phyloP scores from a whole-genome alignment of 1,284 basidiomycete genomes.

The Cutaneotrichosporon curvatum region DNA sequence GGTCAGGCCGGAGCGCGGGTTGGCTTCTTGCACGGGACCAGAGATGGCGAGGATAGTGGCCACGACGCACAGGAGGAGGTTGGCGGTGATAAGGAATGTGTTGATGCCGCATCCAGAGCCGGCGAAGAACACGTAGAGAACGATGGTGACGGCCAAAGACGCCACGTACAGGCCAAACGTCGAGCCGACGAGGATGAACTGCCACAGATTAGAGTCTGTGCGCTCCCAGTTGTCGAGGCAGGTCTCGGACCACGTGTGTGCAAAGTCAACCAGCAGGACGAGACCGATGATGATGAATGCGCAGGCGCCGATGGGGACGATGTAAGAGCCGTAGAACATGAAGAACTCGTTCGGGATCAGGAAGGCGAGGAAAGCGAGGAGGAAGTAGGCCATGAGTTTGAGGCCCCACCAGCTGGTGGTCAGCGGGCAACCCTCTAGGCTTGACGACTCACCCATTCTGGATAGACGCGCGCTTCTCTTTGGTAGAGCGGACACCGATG shows the following conservation, averaged over 20 bases:
- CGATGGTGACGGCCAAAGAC: constrained; percentile 71
- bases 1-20: constrained; percentile 88
- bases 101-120: constrained; percentile 81
- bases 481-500: constrained; percentile 81
- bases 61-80: constrained; percentile 71
- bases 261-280: constrained; percentile 96
- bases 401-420: constrained; percentile 89
- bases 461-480: constrained; percentile 82
- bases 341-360: constrained; percentile 56
- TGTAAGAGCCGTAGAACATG: constrained; percentile 73
- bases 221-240: constrained; percentile 94
- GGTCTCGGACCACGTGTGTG: constrained; percentile 95
- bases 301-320: constrained; percentile 82
- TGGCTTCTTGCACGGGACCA: constrained; percentile 82
- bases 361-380: constrained; percentile 82
- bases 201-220: constrained; percentile 82
- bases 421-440: too few species aligned
- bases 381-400: constrained; percentile 78
- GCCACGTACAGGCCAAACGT: constrained; percentile 81
- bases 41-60: constrained; percentile 79
- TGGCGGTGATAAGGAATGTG: constrained; percentile 87
- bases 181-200: constrained; percentile 91
- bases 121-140: constrained; percentile 90
- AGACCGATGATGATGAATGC: constrained; percentile 93
- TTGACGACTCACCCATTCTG: constrained; percentile 84